phyloP scores from a whole-genome alignment of 2,329 filamentous ascomycete species.

The Aspergillus hiratsukae region DNA sequence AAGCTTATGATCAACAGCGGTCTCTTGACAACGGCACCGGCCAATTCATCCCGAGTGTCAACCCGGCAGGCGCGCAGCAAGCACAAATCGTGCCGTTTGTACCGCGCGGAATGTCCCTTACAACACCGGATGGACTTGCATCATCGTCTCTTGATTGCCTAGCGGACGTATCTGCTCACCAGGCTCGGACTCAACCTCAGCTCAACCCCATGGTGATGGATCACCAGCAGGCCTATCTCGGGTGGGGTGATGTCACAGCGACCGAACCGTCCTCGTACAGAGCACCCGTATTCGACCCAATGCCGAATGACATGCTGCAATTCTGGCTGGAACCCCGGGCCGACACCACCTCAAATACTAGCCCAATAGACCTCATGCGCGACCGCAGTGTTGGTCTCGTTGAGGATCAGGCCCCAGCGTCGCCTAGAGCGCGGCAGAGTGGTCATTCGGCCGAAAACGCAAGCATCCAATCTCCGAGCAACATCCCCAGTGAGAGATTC shows the following conservation, averaged over 20 bases:
- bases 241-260: conserved; percentile 26
- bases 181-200: conserved; percentile 27
- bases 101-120: conserved; percentile 23
- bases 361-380: conserved; percentile 25
- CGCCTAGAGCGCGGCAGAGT: conserved; percentile 20
- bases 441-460: conserved; percentile 21
- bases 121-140: conserved; percentile 26
- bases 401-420: conserved; percentile 17
- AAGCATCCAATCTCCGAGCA: conserved; percentile 15
- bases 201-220: conserved; percentile 25
- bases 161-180: conserved; percentile 32
- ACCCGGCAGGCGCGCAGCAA: conserved; percentile 12
- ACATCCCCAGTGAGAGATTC: conserved; percentile 41
- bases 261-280: conserved; percentile 19
- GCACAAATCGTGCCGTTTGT: conserved; percentile 15
- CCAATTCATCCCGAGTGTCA: conserved; percentile 12
- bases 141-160: conserved; percentile 40
- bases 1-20: conserved; percentile 24
- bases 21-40: conserved; percentile 14
- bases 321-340: conserved; percentile 34
- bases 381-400: conserved; percentile 22
- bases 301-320: conserved; percentile 31
- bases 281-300: conserved; percentile 21
- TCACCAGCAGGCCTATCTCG: conserved; percentile 28
- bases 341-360: conserved; percentile 25